A percentile compares a stretch with the other conserved stretches of the same genome.
These are phyloP conservation scores for Haematococcus lacustris DNA, from an alignment of 139 green algal species.

Conservation along the genomic window DNA sequence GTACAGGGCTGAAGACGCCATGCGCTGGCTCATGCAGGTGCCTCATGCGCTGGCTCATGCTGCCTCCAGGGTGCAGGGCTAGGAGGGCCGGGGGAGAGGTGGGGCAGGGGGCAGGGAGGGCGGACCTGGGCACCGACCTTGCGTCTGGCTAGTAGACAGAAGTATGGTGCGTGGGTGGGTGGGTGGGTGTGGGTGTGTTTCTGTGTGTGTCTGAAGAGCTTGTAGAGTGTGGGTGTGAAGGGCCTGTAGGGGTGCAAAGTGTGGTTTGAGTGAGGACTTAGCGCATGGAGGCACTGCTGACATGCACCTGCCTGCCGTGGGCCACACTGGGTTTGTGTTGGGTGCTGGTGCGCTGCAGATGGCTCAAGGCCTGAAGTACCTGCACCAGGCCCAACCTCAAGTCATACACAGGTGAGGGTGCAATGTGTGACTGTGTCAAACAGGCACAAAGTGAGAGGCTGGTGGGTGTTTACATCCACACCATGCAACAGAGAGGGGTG, in stretches of 20 bases:
- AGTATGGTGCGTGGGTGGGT: no score
- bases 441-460: no score
- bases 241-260: no score
- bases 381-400: slow-evolving; percentile 12
- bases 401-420: no score
- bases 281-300: no score
- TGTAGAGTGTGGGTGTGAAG: no score
- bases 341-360: not conserved
- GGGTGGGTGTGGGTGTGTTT: not conserved
- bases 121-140: not conserved
- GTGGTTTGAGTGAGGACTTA: no score
- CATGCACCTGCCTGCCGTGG: not conserved
- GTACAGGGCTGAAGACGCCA: not conserved
- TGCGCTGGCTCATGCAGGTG: slow-evolving; percentile 5
- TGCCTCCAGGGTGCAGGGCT: no score
- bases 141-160: not conserved
- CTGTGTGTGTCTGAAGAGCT: not conserved
- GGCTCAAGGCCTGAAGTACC: slow-evolving; percentile 17
- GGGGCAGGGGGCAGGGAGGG: not conserved
- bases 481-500: no score
- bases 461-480: no score
- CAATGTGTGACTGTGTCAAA: no score
- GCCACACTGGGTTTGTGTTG: not conserved
- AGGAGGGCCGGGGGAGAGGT: not conserved
- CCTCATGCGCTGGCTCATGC: no score